phyloP scores from a whole-genome alignment of 1,284 basidiomycete species.

The Malassezia arunalokei region DNA sequence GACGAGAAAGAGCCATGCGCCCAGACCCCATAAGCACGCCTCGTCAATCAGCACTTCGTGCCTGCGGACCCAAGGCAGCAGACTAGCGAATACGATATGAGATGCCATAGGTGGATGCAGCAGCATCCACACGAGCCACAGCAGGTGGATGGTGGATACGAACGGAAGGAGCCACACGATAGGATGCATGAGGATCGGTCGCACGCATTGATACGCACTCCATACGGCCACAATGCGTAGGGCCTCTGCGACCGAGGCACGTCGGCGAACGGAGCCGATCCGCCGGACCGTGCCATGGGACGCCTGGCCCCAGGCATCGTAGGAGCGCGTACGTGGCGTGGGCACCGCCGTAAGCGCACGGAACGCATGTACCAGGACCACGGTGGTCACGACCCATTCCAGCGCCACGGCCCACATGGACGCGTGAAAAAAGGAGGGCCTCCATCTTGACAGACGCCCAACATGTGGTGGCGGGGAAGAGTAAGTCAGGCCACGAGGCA shows the following conservation, averaged over 20 bases:
- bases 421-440: background rate
- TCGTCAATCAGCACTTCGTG: slow-evolving; percentile 7
- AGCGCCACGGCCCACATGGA: slow-evolving; percentile 3
- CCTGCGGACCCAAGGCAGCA: background rate
- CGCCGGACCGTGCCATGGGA: background rate
- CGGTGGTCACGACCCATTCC: slow-evolving; percentile 3
- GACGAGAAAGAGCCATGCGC: background rate
- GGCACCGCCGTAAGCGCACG: slow-evolving; percentile 3
- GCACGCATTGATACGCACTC: slow-evolving; percentile 5
- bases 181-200: background rate
- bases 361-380: slow-evolving; percentile 1
- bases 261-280: slow-evolving; percentile 5
- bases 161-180: slow-evolving; percentile 12
- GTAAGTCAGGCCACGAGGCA: background rate
- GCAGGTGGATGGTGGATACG: background rate
- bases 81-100: background rate
- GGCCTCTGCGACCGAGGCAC: background rate
- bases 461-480: no score
- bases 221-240: slow-evolving; percentile 2
- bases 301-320: slow-evolving; percentile 4
- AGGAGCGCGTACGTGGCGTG: background rate
- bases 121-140: slow-evolving; percentile 17
- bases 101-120: slow-evolving; percentile 1
- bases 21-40: background rate
- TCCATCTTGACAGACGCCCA: no score